Base-by-base conservation (phyloP, 306 rosid species). In the Arachis hypogaea region DNA sequence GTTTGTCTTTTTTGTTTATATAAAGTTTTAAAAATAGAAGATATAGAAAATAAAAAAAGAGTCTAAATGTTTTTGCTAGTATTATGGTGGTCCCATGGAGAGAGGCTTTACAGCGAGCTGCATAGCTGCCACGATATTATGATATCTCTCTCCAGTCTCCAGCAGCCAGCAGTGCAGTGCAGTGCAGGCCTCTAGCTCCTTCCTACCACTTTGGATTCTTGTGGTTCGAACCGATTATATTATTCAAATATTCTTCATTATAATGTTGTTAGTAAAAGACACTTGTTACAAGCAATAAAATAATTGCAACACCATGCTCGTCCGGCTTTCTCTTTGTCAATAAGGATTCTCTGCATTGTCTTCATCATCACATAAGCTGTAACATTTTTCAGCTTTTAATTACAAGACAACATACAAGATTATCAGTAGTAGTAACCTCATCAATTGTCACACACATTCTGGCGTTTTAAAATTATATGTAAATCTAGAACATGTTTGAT, bases 141-240 rank as follows among this genome's bases (percentile, higher is more conserved):
- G 41, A 49, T 41, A 41, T 49, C 30, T 28, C 50, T 33, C 49
- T 59, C 38, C 28, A 22, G 28, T 33, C 38, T 33, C 38, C 38
- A 33, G 38, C 38, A 33, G 38, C 38, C 38, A 33, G 38, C 38
- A 33, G 38, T 33, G 38, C 38, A 33, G 38, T 33, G 38, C 38
- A 55, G 5, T 42, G 30, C 67, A 45, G 41, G 16, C 30, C 43
- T 51, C 4, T 7, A 60, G 16, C 14, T 7, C 12, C 29, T 36
- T 42, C 71, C 77, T 40, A 54, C 68, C 41, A 11, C 5, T 41
- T 70, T 70, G 84, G 84, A 80, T 49, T 46, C 11, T 75, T 80
- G 73, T 55, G 68, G 7, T 63, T 22, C 68, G 73, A 74, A 69
- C 77, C n/a, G 3, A 33, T 63, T 63, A 40, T 56, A 63, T 50